A percentile compares a stretch with the other conserved stretches of the same genome.
phyloP scores from a whole-genome alignment of 257 asterid genomes.

The Scutellaria baicalensis region DNA sequence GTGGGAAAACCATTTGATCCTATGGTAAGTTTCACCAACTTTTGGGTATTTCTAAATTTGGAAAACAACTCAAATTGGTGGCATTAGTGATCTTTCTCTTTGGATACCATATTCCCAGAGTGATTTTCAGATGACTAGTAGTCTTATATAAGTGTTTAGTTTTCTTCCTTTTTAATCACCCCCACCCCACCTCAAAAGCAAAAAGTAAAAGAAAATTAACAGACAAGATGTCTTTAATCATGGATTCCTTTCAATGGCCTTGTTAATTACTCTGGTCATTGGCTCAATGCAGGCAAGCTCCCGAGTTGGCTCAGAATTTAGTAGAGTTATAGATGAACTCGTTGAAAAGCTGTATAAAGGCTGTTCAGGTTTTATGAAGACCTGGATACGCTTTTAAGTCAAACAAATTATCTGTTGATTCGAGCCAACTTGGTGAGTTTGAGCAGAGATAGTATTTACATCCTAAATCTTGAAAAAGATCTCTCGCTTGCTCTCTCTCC shows the following conservation, averaged over 20 bases:
- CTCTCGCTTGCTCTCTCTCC: slow-evolving; percentile 1
- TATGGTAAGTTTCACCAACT: slow-evolving; percentile 37
- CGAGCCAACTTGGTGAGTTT: slow-evolving; percentile 74
- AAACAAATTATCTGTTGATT: slow-evolving; percentile 28
- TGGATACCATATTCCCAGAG: neutral
- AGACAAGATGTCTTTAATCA: neutral
- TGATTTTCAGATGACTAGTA: neutral
- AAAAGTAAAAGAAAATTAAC: neutral
- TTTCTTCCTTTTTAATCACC: too few relatives aligned
- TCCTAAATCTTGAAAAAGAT: slow-evolving; percentile 13
- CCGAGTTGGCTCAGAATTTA: slow-evolving; percentile 65
- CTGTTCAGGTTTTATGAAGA: slow-evolving; percentile 53
- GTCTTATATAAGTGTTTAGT: neutral
- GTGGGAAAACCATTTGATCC: slow-evolving; percentile 74
- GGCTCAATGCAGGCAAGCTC: slow-evolving; percentile 65
- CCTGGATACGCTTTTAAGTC: slow-evolving; percentile 51
- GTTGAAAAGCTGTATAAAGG: slow-evolving; percentile 48
- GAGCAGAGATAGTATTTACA: slow-evolving; percentile 23
- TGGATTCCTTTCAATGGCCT: slow-evolving; percentile 10
- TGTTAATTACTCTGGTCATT: slow-evolving; percentile 30
- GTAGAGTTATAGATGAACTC: slow-evolving; percentile 53
- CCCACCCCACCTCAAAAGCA: neutral
- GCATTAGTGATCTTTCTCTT: neutral
- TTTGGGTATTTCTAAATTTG: neutral
- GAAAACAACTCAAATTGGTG: neutral